These are phyloP conservation scores for Colletotrichum noveboracense DNA, from an alignment of 2,329 filamentous ascomycete species.

Conservation along the genomic window DNA sequence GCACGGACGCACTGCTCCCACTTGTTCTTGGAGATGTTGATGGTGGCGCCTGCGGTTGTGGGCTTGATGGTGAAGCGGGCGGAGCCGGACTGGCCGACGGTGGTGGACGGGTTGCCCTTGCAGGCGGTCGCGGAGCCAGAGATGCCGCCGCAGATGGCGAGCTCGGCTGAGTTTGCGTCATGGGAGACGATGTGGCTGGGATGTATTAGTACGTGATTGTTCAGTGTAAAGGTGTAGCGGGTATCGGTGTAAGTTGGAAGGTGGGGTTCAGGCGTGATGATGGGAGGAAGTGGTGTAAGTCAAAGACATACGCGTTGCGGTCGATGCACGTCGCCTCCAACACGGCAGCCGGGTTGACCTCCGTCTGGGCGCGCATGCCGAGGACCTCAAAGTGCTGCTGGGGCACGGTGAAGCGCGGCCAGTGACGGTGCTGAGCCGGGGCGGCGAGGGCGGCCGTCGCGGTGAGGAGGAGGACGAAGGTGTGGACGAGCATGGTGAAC, in stretches of 20 bases:
- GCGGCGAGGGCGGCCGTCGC: constrained; percentile 35
- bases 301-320: constrained; percentile 39
- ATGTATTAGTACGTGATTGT: background rate
- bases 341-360: constrained; percentile 46
- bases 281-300: background rate
- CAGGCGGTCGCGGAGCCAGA: constrained; percentile 51
- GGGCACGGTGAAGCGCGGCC: constrained; percentile 41
- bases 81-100: constrained; percentile 49
- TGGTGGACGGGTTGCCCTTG: constrained; percentile 46
- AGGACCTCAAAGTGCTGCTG: constrained; percentile 52
- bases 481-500: constrained; percentile 33
- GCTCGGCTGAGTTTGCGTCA: constrained; percentile 53
- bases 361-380: constrained; percentile 40
- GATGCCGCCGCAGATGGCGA: constrained; percentile 58
- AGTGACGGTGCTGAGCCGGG: constrained; percentile 26
- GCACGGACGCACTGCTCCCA: constrained; percentile 62
- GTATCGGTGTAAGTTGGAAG: background rate
- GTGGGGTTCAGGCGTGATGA: background rate
- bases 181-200: constrained; percentile 48
- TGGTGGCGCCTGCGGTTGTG: constrained; percentile 46
- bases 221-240: background rate
- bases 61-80: constrained; percentile 53
- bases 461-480: constrained; percentile 35
- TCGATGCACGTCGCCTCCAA: constrained; percentile 46
- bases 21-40: constrained; percentile 56